A percentile compares a stretch with the other conserved stretches of the same genome.
Evolutionary conservation across 768 basidiomycete genomes (phyloP).

Genomic region (Pluteus cervinus): DNA sequence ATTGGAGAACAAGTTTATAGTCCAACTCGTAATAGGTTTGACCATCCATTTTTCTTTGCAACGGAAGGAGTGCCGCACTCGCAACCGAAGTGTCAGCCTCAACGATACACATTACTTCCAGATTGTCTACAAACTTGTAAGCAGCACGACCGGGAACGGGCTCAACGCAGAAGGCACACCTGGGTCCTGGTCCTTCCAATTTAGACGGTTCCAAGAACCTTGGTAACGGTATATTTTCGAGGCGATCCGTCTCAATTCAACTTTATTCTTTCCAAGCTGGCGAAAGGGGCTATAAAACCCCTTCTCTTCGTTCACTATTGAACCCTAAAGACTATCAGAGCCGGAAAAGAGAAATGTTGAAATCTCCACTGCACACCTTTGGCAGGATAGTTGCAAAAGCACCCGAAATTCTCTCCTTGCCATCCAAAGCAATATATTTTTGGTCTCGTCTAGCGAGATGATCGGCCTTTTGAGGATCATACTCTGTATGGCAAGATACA

Average conservation of each 20-base stretch:
- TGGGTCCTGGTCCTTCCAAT: conserved; percentile 6
- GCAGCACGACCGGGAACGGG: neutral
- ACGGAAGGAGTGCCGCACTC: conserved; percentile 3
- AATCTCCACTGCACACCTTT: conserved; percentile 7
- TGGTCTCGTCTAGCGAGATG: conserved; percentile 14
- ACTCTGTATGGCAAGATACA: conserved; percentile 12
- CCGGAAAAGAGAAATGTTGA: no score
- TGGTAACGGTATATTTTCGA: conserved; percentile 12
- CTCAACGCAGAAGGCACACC: conserved; percentile 4
- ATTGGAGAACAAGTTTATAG: conserved; percentile 13
- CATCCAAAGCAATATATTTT: conserved; percentile 9
- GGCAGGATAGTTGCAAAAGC: conserved; percentile 12
- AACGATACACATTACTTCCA: conserved; percentile 3
- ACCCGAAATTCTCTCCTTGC: conserved; percentile 9
- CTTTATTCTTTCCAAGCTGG: conserved; percentile 8
- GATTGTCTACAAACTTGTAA: conserved; percentile 1
- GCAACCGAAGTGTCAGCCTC: conserved; percentile 6
- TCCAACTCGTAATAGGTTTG: conserved; percentile 11
- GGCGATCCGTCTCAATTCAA: conserved; percentile 5
- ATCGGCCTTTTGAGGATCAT: conserved; percentile 13
- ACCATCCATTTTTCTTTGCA: conserved; percentile 4
- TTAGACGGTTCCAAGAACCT: conserved; percentile 5
- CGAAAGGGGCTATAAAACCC: conserved; percentile 14
- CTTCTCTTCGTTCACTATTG: conserved; percentile 14
- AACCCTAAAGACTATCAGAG: conserved; percentile 8